These are phyloP conservation scores for Solanum habrochaites DNA, from an alignment of 257 asterid genomes.

Conservation along the genomic window DNA sequence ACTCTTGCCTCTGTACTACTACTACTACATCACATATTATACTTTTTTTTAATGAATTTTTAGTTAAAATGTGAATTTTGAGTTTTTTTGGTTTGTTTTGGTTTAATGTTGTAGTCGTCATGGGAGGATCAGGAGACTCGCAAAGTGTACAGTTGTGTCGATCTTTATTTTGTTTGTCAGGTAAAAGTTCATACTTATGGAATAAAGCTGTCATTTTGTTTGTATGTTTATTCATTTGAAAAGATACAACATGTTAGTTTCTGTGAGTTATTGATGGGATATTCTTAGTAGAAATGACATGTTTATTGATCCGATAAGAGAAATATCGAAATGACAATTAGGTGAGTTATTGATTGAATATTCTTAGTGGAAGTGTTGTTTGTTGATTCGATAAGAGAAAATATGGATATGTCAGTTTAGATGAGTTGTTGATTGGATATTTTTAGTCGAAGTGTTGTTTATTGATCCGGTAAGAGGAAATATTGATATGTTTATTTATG, in stretches of 20 bases:
- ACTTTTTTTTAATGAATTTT: not conserved
- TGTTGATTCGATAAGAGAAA: not conserved
- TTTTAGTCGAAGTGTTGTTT: not conserved
- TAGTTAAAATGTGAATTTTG: not conserved
- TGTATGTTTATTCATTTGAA: not conserved
- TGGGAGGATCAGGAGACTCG: conserved; percentile 91
- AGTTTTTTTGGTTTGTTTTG: not conserved
- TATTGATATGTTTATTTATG: not conserved
- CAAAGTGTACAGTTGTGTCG: conserved; percentile 77
- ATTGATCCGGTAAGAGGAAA: not conserved
- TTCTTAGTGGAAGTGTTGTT: not conserved
- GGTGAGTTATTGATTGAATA: not conserved
- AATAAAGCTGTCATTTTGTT: not conserved
- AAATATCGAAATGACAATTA: not conserved
- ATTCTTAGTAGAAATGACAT: not conserved
- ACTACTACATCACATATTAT: not conserved
- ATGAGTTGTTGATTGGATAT: not conserved
- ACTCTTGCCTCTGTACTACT: conserved; percentile 58
- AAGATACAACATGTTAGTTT: not conserved
- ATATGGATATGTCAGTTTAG: not conserved
- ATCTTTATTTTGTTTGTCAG: conserved; percentile 95
- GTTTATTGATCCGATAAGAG: not conserved
- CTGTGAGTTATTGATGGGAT: not conserved
- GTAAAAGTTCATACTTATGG: conserved; percentile 9
- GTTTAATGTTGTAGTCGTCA: conserved; percentile 42